phyloP scores from a whole-genome alignment of 192 early-diverging fungal species.

The Gonapodya sp. region DNA sequence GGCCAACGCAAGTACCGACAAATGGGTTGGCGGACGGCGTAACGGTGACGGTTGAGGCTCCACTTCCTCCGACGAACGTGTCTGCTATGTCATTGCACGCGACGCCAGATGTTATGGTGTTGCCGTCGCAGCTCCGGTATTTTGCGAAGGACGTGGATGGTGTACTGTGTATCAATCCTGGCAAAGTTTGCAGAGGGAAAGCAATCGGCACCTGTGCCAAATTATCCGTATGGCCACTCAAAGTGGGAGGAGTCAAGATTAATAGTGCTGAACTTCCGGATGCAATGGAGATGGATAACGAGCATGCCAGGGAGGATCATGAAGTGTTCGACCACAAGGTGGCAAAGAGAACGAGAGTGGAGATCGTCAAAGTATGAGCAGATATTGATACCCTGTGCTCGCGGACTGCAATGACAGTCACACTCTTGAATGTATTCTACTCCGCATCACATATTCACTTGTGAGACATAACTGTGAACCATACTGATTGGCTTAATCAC shows the following conservation, averaged over 20 bases:
- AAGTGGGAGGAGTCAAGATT: conserved; percentile 6
- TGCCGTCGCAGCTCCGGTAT: conserved; percentile 61
- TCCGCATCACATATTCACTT: no score
- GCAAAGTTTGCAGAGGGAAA: conserved; percentile 54
- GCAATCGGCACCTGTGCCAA: conserved; percentile 75
- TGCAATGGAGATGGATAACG: conserved; percentile 26
- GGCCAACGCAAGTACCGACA: conserved; percentile 22
- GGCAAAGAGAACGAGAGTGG: not conserved
- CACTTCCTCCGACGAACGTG: conserved; percentile 13
- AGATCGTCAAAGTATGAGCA: conserved; percentile 5
- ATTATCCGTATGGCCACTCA: conserved; percentile 58
- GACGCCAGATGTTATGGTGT: conserved; percentile 76
- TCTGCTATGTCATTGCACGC: conserved; percentile 33
- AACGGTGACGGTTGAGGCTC: conserved; percentile 29
- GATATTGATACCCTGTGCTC: no score
- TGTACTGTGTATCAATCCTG: conserved; percentile 77
- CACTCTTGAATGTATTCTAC: no score
- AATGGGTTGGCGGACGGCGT: conserved; percentile 25
- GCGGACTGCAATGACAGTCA: no score
- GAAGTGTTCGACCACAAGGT: conserved; percentile 6
- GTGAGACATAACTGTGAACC: no score
- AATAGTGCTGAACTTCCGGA: conserved; percentile 12
- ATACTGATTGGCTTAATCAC: no score
- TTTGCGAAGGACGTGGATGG: conserved; percentile 67
- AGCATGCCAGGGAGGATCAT: not conserved